phyloP scores from a whole-genome alignment of 257 asterid genomes.

The Vinca minor region DNA sequence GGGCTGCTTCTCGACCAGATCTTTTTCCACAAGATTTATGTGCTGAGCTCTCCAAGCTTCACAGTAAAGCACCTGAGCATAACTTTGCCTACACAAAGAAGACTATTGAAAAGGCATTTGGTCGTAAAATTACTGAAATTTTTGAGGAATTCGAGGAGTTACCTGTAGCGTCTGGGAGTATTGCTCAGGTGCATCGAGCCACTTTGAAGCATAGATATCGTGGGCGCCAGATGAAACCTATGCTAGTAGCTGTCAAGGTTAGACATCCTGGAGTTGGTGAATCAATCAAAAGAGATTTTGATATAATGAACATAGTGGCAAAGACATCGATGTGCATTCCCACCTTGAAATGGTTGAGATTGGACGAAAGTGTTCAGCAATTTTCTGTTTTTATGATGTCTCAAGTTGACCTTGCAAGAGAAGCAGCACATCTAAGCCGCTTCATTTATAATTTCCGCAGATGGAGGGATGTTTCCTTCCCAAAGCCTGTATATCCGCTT shows the following conservation, averaged over 20 bases:
- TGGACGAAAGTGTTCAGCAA: conserved; percentile 80
- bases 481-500: conserved; percentile 82
- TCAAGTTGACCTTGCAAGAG: conserved; percentile 86
- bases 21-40: conserved; percentile 81
- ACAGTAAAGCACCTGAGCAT: conserved; percentile 84
- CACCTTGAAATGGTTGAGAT: conserved; percentile 68
- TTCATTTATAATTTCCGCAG: conserved; percentile 76
- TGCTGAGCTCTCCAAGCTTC: conserved; percentile 83
- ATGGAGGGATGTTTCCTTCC: conserved; percentile 81
- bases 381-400: conserved; percentile 88
- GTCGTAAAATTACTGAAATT: conserved; percentile 56
- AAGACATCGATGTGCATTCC: conserved; percentile 59
- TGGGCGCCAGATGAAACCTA: conserved; percentile 53
- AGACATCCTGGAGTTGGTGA: conserved; percentile 93
- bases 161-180: conserved; percentile 91
- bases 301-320: conserved; percentile 60
- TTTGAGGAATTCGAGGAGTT: conserved; percentile 70
- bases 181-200: conserved; percentile 88
- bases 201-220: conserved; percentile 44
- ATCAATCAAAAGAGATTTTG: conserved; percentile 75
- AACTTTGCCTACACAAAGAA: conserved; percentile 67
- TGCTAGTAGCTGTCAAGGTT: conserved; percentile 77
- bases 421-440: conserved; percentile 87
- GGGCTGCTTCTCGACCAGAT: conserved; percentile 99
- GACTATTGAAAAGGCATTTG: conserved; percentile 66